Conservation (phyloP, 805 yeast species). For the Starmera quercuum region DNA sequence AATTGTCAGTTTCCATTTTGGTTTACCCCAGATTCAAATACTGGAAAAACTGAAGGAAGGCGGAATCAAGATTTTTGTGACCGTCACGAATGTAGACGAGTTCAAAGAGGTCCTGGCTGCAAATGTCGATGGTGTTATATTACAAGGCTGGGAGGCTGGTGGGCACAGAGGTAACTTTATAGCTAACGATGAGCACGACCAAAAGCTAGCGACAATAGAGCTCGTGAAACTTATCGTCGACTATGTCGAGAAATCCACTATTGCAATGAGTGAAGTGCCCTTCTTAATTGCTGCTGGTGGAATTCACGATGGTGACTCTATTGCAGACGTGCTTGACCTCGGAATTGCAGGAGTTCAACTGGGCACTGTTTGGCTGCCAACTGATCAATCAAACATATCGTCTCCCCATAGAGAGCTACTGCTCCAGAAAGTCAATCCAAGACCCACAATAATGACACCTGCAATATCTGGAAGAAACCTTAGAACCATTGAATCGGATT, state of each 20-base stretch:
- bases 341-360: conserved; percentile 51
- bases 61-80: conserved; percentile 36
- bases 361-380: conserved; percentile 41
- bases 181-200: conserved; percentile 24
- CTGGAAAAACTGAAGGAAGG: conserved; percentile 25
- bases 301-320: conserved; percentile 26
- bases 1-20: conserved; percentile 48
- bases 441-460: conserved; percentile 20
- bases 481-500: conserved; percentile 16
- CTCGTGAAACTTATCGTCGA: conserved; percentile 16
- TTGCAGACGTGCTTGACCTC: conserved; percentile 22
- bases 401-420: conserved; percentile 7
- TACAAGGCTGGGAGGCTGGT: conserved; percentile 60
- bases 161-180: conserved; percentile 51
- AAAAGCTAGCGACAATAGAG: conserved; percentile 26
- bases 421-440: conserved; percentile 9
- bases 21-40: conserved; percentile 28
- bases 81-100: conserved; percentile 40
- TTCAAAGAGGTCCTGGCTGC: conserved; percentile 22
- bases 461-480: conserved; percentile 18
- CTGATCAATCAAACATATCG: conserved; percentile 11
- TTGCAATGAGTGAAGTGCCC: conserved; percentile 6
- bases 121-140: conserved; percentile 40
- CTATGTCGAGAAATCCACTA: conserved; percentile 6
- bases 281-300: conserved; percentile 49